Conservation (phyloP, 2,329 filamentous ascomycete genomes). For the Penicillium sp. region DNA sequence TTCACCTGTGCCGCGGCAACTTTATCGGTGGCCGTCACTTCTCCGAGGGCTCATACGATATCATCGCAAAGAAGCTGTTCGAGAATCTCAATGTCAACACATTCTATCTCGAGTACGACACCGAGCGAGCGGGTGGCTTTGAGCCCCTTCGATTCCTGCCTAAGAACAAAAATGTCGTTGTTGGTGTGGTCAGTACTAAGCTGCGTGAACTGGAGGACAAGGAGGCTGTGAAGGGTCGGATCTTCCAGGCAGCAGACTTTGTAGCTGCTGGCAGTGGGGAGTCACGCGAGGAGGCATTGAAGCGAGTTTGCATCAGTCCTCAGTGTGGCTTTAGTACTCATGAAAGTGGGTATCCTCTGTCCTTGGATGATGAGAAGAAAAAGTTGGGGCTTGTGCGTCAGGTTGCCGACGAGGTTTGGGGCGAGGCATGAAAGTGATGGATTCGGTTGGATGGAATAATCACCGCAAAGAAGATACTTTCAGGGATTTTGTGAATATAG, state of each 20-base stretch:
- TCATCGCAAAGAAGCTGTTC: constrained; percentile 62
- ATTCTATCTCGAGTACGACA: constrained; percentile 66
- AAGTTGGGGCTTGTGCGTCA: constrained; percentile 65
- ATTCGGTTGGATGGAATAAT: too few species aligned
- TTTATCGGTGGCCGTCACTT: constrained; percentile 62
- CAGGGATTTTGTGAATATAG: too few species aligned
- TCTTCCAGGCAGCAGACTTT: constrained; percentile 59
- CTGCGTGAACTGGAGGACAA: constrained; percentile 57
- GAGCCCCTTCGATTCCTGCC: constrained; percentile 58
- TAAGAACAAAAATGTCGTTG: constrained; percentile 56
- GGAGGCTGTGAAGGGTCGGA: constrained; percentile 55
- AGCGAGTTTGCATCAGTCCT: constrained; percentile 61
- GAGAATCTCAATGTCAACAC: constrained; percentile 58
- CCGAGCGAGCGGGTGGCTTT: constrained; percentile 58
- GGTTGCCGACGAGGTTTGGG: constrained; percentile 68
- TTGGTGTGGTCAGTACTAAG: constrained; percentile 61
- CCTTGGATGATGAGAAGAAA: constrained; percentile 62
- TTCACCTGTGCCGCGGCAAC: constrained; percentile 65
- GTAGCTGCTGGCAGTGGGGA: constrained; percentile 62
- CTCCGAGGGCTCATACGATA: constrained; percentile 60
- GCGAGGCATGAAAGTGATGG: constrained; percentile 12
- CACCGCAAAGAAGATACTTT: too few species aligned
- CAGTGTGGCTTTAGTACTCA: constrained; percentile 72
- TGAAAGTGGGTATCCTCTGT: constrained; percentile 64
- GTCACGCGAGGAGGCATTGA: constrained; percentile 60